Conservation (phyloP, 2,329 filamentous ascomycete species). For the Neonectria faginata region DNA sequence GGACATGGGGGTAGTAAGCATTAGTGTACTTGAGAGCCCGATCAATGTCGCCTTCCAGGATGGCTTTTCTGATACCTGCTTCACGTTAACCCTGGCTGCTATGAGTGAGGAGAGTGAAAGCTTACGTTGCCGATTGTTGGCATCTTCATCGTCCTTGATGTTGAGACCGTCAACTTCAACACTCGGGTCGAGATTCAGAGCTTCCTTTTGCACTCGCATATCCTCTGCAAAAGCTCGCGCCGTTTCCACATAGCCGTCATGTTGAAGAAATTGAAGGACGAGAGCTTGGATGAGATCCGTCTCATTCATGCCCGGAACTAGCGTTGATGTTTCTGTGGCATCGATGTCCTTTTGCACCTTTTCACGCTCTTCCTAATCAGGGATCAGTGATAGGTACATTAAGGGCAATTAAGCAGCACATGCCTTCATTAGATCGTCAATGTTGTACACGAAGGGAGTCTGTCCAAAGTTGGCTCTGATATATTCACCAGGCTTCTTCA, state of each 20-base stretch:
- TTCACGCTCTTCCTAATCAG: slow-evolving; percentile 67
- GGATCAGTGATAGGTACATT: slow-evolving; percentile 26
- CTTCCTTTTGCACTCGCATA: slow-evolving; percentile 77
- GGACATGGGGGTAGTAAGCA: slow-evolving; percentile 81
- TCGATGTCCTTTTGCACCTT: slow-evolving; percentile 71
- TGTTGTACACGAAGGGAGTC: slow-evolving; percentile 88
- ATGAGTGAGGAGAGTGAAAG: slow-evolving; percentile 5
- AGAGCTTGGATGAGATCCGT: slow-evolving; percentile 84
- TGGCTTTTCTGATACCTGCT: slow-evolving; percentile 84
- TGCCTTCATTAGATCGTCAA: slow-evolving; percentile 86
- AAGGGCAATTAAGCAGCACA: slow-evolving; percentile 42
- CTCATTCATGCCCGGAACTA: slow-evolving; percentile 76
- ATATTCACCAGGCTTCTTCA: slow-evolving; percentile 73
- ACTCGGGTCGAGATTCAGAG: slow-evolving; percentile 70
- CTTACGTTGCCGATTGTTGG: slow-evolving; percentile 86
- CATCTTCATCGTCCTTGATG: slow-evolving; percentile 85
- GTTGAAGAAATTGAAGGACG: slow-evolving; percentile 86
- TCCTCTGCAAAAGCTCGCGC: slow-evolving; percentile 89
- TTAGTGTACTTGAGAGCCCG: slow-evolving; percentile 85
- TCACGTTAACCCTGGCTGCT: slow-evolving; percentile 29
- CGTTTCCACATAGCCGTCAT: slow-evolving; percentile 96
- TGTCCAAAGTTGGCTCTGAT: slow-evolving; percentile 75
- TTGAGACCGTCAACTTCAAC: slow-evolving; percentile 69
- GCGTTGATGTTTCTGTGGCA: slow-evolving; percentile 65
- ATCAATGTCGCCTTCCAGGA: slow-evolving; percentile 93